A percentile compares a stretch with the other conserved stretches of the same genome.
phyloP scores from a whole-genome alignment of 345 rosid genomes.

The Brassica juncea region DNA sequence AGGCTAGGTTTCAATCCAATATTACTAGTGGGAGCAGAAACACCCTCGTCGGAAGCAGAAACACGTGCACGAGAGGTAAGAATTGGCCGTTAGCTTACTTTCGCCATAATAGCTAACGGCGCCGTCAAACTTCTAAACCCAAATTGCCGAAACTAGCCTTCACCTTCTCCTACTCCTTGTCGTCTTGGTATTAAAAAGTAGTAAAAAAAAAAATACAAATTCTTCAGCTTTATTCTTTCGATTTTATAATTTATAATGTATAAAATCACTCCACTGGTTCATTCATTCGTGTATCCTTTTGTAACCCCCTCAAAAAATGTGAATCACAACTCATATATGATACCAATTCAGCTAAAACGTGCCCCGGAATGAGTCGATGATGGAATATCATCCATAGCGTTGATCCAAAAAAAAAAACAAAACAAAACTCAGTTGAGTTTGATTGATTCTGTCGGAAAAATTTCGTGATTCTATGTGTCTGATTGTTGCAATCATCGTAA shows the following conservation, averaged over 20 bases:
- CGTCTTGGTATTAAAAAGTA: not conserved
- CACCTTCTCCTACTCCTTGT: not conserved
- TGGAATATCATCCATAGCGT: slow-evolving; percentile 28
- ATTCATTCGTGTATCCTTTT: slow-evolving; percentile 34
- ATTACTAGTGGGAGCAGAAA: no score
- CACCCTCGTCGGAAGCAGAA: slow-evolving; percentile 15
- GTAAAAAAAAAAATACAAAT: slow-evolving; percentile 25
- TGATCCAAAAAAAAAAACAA: not conserved
- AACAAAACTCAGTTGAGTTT: slow-evolving; percentile 10
- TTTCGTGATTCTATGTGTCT: slow-evolving; percentile 3
- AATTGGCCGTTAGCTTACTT: slow-evolving; percentile 26
- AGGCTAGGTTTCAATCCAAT: not conserved
- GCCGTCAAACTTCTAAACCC: not conserved
- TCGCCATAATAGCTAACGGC: slow-evolving; percentile 25
- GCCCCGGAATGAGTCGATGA: not conserved
- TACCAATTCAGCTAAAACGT: slow-evolving; percentile 37
- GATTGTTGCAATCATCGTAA: slow-evolving; percentile 19
- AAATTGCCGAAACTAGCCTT: slow-evolving; percentile 26
- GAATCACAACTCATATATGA: slow-evolving; percentile 26
- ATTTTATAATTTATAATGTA: slow-evolving; percentile 20
- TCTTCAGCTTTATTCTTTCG: slow-evolving; percentile 29
- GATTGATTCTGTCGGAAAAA: not conserved
- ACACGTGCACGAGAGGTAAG: slow-evolving; percentile 29
- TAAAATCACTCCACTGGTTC: slow-evolving; percentile 36
- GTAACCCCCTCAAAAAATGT: not conserved